These are phyloP conservation scores for Spongispora temasekensis DNA, from an alignment of 1,284 basidiomycete genomes.

Conservation along the genomic window DNA sequence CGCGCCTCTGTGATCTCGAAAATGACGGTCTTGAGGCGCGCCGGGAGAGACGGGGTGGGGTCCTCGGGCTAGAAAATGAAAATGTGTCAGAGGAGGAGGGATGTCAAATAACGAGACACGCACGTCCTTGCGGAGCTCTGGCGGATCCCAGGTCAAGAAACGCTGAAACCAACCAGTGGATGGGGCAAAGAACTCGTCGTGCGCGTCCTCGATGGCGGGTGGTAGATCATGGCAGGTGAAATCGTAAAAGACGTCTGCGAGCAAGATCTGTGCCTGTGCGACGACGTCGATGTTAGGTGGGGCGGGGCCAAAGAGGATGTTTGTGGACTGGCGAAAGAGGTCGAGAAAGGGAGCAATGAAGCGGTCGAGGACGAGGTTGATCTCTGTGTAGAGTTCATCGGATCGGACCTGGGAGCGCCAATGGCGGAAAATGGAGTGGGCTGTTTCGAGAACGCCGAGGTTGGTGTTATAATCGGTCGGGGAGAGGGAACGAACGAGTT, in stretches of 20 bases:
- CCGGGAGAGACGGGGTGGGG: constrained; percentile 76
- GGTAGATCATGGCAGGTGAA: constrained; percentile 95
- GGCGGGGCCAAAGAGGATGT: constrained; percentile 49
- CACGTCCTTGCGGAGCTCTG: constrained; percentile 71
- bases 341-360: constrained; percentile 86
- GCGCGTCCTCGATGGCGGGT: constrained; percentile 90
- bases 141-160: constrained; percentile 79
- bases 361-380: constrained; percentile 87
- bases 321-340: constrained; percentile 73
- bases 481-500: constrained; percentile 82
- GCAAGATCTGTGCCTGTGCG: constrained; percentile 74
- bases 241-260: constrained; percentile 92
- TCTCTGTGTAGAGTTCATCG: constrained; percentile 86
- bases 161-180: constrained; percentile 72
- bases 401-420: constrained; percentile 93
- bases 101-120: constrained; percentile 32
- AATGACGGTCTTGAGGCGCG: constrained; percentile 87
- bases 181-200: constrained; percentile 78
- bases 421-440: constrained; percentile 92
- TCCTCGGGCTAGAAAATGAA: constrained; percentile 70
- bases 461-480: constrained; percentile 83
- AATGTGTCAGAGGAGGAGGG: constrained; percentile 12
- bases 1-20: constrained; percentile 86
- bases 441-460: constrained; percentile 88
- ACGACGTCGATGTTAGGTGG: constrained; percentile 50